Evolutionary conservation across 2,329 filamentous ascomycete genomes (phyloP).

Genomic region (Sporothrix humicola): DNA sequence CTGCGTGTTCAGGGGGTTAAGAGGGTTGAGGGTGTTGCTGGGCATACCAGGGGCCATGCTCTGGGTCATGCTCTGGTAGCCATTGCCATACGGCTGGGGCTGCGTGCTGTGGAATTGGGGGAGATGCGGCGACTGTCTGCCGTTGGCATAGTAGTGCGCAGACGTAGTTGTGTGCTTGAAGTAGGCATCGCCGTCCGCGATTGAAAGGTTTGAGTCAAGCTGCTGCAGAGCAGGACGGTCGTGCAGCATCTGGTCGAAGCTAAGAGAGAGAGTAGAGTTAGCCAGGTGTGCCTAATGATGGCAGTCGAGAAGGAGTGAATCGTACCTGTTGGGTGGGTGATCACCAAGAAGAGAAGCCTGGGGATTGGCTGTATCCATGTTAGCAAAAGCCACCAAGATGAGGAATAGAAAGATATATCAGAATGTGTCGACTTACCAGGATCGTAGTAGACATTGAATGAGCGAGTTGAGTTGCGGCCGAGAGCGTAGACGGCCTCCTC

Average conservation of each 20-base stretch:
- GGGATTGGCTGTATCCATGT: slow-evolving; percentile 12
- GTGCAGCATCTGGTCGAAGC: slow-evolving; percentile 31
- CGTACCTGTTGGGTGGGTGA: slow-evolving; percentile 35
- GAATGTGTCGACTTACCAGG: background rate
- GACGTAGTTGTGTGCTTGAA: slow-evolving; percentile 30
- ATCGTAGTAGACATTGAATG: slow-evolving; percentile 36
- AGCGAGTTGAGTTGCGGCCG: background rate
- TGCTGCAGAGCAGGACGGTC: slow-evolving; percentile 36
- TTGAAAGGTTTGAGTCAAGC: slow-evolving; percentile 36
- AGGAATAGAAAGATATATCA: slow-evolving; percentile 6
- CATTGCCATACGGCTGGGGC: slow-evolving; percentile 21
- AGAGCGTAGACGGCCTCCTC: slow-evolving; percentile 25
- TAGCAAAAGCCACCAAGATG: background rate
- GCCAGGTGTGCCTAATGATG: background rate
- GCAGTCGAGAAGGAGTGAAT: background rate
- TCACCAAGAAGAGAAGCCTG: slow-evolving; percentile 23
- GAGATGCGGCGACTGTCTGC: slow-evolving; percentile 30
- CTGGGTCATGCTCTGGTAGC: slow-evolving; percentile 26
- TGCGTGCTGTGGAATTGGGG: slow-evolving; percentile 27
- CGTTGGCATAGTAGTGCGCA: slow-evolving; percentile 28
- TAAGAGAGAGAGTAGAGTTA: slow-evolving; percentile 2
- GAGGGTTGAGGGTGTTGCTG: background rate
- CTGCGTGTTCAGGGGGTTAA: slow-evolving; percentile 33
- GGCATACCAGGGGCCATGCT: no score
- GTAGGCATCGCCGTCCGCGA: slow-evolving; percentile 25